Conservation (phyloP, 148 eudicot genomes). For the Dysphania ambrosioides region DNA sequence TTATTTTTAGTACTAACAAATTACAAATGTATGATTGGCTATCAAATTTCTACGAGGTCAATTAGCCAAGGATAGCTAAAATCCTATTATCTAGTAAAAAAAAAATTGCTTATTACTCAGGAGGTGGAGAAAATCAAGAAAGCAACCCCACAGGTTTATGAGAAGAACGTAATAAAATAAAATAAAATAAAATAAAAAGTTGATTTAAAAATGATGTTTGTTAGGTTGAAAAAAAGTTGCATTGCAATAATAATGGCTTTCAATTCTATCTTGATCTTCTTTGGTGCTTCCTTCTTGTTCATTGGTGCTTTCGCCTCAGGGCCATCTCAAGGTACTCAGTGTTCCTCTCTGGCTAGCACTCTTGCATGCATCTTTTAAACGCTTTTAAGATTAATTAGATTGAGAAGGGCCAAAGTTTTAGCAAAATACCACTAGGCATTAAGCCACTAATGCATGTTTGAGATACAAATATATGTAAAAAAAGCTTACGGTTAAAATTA, state of each 20-base stretch:
- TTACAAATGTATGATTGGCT: not conserved
- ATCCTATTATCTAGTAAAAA: conserved; percentile 5
- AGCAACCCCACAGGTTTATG: not conserved
- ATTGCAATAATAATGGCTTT: conserved; percentile 1
- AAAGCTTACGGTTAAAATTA: too few relatives aligned
- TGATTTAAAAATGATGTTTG: not conserved
- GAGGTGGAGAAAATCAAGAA: conserved; percentile 1
- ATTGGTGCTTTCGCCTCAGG: not conserved
- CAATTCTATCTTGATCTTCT: not conserved
- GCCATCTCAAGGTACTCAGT: not conserved
- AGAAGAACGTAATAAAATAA: too few relatives aligned
- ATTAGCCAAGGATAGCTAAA: conserved; percentile 8
- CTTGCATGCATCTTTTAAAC: conserved; percentile 1
- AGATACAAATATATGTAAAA: too few relatives aligned
- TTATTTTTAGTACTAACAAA: not conserved
- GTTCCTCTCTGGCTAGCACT: not conserved
- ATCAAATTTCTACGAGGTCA: not conserved
- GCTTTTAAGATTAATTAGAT: too few relatives aligned
- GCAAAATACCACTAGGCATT: too few relatives aligned
- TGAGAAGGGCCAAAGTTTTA: too few relatives aligned
- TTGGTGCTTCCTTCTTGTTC: conserved; percentile 10
- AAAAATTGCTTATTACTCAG: not conserved
- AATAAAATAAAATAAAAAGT: too few relatives aligned
- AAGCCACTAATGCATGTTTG: too few relatives aligned
- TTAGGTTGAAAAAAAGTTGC: not conserved